Evolutionary conservation across 768 basidiomycete genomes (phyloP).

Genomic region (Strobilomyces echinocephalus): DNA sequence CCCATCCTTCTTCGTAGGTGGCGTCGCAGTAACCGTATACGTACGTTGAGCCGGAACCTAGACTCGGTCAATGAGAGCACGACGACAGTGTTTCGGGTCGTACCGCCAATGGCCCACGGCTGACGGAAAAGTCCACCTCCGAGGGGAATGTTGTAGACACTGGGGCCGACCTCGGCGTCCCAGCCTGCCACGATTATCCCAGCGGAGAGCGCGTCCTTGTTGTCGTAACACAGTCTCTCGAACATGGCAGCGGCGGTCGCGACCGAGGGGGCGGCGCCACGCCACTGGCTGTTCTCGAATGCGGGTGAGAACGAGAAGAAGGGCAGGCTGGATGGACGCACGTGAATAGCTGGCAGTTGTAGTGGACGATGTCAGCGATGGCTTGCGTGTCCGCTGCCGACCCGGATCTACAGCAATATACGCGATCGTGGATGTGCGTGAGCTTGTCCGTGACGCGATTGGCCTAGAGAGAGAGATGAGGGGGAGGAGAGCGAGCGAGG

Average conservation of each 20-base stretch:
- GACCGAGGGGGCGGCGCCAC: constrained; percentile 69
- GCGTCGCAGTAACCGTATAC: constrained; percentile 99
- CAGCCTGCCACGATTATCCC: constrained; percentile 98
- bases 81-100: constrained; percentile 16
- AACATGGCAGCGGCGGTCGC: constrained; percentile 78
- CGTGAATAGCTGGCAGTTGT: constrained; percentile 73
- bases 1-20: constrained; percentile 93
- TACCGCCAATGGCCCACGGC: constrained; percentile 98
- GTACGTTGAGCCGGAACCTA: constrained; percentile 94
- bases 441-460: constrained; percentile 99
- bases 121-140: constrained; percentile 96
- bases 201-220: constrained; percentile 84
- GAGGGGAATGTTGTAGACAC: constrained; percentile 94
- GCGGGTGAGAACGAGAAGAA: background rate
- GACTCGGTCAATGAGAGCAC: background rate
- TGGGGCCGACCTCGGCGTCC: constrained; percentile 87
- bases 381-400: constrained; percentile 98
- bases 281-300: constrained; percentile 41
- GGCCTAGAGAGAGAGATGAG: constrained; percentile 46
- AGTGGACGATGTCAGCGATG: constrained; percentile 86
- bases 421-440: constrained; percentile 92
- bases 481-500: background rate
- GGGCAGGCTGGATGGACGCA: constrained; percentile 32
- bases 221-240: constrained; percentile 85
- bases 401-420: constrained; percentile 98